Base-by-base conservation (phyloP, 495 filamentous ascomycete genomes). In the Pseudoneurospora amorphoporcata region DNA sequence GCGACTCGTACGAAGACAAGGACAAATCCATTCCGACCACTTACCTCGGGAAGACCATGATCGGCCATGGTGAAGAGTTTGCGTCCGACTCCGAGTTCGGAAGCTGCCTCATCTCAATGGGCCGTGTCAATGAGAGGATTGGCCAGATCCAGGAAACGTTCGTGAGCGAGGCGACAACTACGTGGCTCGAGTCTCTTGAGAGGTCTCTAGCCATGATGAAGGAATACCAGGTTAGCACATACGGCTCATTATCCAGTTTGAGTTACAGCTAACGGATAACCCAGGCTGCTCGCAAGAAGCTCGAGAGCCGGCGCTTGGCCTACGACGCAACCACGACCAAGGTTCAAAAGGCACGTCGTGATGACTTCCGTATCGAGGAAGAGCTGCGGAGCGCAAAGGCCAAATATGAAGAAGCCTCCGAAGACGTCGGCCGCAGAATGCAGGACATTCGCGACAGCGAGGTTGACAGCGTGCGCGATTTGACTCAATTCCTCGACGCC, bases 371-470 rank as follows among this genome's bases (percentile, higher is more conserved):
- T 68, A 87, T 95, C 69, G 94, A 99, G 82, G 96, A 99, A 80
- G 95, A 99, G 80, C 87, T 97, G 69, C 90, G 96, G 72, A 87
- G 89, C 16, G 91, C 97, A 78, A 97, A 97, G 78, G 92, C 92
- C 72, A 99, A 98, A 80, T 99, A 97, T 77, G 95, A 97, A 77
- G 96, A 98, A 80, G 92, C 93, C 7, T 97, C 88, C 73, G 95
- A 98, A 74, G 95, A 99, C 76, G 95, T 99, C 72, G 86, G 89
- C 74, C 89, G 95, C 74, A 88, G 95, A 71, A 99, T 99, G 96
- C 88, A 95, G 81, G 95, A 99, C 75, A 97, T 99, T 81, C 92
- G 95, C 81, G 93, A 97, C 70, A 89, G 93, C 8, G 95, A 99
- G 79, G 86, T 83, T 19, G 95, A 98, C 69, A 94, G 90, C 74